These are phyloP conservation scores for Tulasnella sp. DNA, from an alignment of 768 basidiomycete species.

Conservation along the genomic window DNA sequence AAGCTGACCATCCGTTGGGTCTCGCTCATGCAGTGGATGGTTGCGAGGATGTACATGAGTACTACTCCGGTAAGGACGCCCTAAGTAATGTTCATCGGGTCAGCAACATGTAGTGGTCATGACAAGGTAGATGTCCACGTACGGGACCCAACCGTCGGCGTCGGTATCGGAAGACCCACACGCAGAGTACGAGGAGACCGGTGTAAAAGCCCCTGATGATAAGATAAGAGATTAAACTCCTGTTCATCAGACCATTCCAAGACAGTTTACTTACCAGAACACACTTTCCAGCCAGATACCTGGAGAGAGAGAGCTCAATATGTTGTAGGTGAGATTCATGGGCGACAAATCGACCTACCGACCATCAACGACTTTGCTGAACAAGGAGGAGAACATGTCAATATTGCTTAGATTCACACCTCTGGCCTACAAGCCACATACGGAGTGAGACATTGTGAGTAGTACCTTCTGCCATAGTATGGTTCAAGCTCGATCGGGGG, in stretches of 20 bases:
- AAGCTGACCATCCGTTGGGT: not conserved
- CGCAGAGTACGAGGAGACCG: constrained; percentile 2
- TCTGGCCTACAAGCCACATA: not conserved
- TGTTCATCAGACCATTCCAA: not conserved
- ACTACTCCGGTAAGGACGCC: not conserved
- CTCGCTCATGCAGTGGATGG: not conserved
- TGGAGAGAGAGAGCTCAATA: not conserved
- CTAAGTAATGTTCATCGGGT: not conserved
- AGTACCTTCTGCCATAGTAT: not conserved
- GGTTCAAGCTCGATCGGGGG: not conserved
- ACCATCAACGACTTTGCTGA: not conserved
- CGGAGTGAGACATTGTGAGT: not conserved
- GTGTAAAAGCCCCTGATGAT: not conserved
- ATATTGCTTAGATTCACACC: not conserved
- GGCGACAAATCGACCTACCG: not conserved
- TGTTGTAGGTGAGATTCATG: not conserved
- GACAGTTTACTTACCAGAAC: not conserved
- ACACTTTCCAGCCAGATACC: constrained; percentile 10
- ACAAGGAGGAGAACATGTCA: not conserved
- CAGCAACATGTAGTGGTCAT: not conserved
- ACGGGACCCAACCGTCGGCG: not conserved
- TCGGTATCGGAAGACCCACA: constrained; percentile 4
- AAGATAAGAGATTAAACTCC: not conserved
- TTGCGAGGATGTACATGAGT: constrained; percentile 1
- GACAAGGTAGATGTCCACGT: not conserved